Base-by-base conservation (phyloP, 139 green algal genomes). In the Edaphochlamys debaryana region DNA sequence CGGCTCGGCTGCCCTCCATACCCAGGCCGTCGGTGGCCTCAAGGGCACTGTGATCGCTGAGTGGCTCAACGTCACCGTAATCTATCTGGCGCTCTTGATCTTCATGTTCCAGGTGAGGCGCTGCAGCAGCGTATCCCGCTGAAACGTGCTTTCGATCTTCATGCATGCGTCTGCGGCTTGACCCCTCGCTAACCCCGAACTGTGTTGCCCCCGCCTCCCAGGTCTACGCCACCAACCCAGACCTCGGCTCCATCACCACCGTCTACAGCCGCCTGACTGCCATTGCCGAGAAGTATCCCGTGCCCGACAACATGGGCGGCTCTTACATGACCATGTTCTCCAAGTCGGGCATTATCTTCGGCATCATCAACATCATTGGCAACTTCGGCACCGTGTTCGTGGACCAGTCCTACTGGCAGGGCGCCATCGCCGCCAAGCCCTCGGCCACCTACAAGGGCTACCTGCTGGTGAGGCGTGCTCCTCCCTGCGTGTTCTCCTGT, bases 301-400 rank as follows among this genome's bases (percentile, higher is more conserved):
- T 98, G 0, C 74, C 41, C 0, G 85, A 93, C 86, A 98, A 98
- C 93, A 91, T 92, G 83, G 89, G 89, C 29, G 96, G 95, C 63
- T 96, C 92, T 27, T 98, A 96, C 87, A 68, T 98, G 19, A 98
- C 96, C 88, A 98, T 98, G 94, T 92, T 96, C 41, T 96, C 89
- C 67, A 85, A 93, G 74, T 92, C 92, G 27, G 96, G 96, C 52
- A 66, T 98, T 67, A 93, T 98, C 88, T 99, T 99, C 63, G 96
- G 96, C 40, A 94, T 99, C 85, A 99, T 99, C 93, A 99, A 99
- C 91, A 93, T 98, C 80, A 95, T 98, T 58, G 95, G 74, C 32
- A 98, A 98, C 92, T 98, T 98, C 79, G 96, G 96, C 73, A 98
- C 96, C 4, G 96, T 98, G 32, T 98, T 98, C 76, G 92, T 96